Conservation (phyloP, 2,329 filamentous ascomycete genomes). For the Penicillium oxalicum region DNA sequence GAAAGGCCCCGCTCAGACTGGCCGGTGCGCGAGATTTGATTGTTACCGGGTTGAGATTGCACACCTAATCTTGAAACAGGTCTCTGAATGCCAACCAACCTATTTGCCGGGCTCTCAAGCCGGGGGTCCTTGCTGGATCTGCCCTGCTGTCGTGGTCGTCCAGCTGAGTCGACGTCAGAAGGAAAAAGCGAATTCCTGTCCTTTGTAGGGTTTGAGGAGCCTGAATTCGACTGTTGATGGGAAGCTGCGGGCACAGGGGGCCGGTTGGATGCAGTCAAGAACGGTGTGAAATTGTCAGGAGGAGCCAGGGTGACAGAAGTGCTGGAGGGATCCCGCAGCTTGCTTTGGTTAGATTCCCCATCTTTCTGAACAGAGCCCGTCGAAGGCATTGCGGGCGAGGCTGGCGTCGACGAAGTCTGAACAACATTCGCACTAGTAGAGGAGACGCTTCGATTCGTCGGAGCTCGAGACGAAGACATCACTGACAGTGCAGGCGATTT, state of each 20-base stretch:
- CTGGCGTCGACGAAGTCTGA: background rate
- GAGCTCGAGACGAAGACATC: no score
- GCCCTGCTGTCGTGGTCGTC: background rate
- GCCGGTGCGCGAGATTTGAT: background rate
- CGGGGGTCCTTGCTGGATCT: background rate
- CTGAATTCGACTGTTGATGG: background rate
- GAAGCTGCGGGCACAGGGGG: background rate
- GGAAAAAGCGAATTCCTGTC: background rate
- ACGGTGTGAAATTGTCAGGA: background rate
- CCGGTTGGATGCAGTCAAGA: background rate
- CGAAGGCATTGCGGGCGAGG: background rate
- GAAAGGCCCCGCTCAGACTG: background rate
- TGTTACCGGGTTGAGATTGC: background rate
- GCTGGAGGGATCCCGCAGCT: background rate
- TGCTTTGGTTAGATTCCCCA: background rate
- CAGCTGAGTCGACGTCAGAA: background rate
- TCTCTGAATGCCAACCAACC: background rate
- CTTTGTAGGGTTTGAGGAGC: background rate
- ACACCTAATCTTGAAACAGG: background rate
- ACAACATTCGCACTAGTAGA: no score
- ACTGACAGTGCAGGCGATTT: no score
- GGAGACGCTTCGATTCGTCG: no score
- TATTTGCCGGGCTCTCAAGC: background rate
- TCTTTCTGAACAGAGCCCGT: background rate
- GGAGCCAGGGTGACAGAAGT: background rate